A percentile compares a stretch with the other conserved stretches of the same genome.
phyloP scores from a whole-genome alignment of 257 asterid genomes.

The Ligustrum vulgare region DNA sequence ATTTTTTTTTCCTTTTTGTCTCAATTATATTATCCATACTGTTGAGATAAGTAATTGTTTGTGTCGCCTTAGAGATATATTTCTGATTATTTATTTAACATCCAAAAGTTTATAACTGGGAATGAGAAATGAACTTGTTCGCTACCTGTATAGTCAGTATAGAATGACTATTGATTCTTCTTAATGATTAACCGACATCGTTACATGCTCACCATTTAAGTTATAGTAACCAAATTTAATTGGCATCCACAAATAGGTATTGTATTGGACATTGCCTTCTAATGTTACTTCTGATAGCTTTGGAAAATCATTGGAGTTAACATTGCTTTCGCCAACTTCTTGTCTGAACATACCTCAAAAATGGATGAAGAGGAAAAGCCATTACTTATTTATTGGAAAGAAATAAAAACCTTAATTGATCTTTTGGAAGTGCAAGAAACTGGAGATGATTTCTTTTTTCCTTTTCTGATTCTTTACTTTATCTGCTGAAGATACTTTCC shows the following conservation, averaged over 20 bases:
- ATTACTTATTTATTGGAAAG: background rate
- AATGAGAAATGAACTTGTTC: background rate
- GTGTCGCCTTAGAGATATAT: too few relatives aligned
- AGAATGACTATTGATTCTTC: background rate
- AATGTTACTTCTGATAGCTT: background rate
- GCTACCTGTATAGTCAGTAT: background rate
- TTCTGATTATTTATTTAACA: background rate
- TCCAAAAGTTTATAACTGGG: background rate
- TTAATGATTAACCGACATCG: background rate
- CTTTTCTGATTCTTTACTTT: conserved; percentile 23
- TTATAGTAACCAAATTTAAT: background rate
- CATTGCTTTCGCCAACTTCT: background rate
- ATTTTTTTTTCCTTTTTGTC: background rate
- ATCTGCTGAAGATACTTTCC: conserved; percentile 45
- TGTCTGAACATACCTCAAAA: background rate
- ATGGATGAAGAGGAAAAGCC: background rate
- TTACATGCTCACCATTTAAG: background rate
- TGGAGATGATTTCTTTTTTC: background rate
- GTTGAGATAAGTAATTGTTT: background rate
- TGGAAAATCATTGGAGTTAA: background rate
- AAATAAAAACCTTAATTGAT: background rate
- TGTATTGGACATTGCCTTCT: background rate
- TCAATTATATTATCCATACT: background rate
- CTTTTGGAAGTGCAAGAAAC: background rate
- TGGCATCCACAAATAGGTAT: conserved; percentile 6